phyloP scores from a whole-genome alignment of 2,329 filamentous ascomycete genomes.

The Colletotrichum godetiae region DNA sequence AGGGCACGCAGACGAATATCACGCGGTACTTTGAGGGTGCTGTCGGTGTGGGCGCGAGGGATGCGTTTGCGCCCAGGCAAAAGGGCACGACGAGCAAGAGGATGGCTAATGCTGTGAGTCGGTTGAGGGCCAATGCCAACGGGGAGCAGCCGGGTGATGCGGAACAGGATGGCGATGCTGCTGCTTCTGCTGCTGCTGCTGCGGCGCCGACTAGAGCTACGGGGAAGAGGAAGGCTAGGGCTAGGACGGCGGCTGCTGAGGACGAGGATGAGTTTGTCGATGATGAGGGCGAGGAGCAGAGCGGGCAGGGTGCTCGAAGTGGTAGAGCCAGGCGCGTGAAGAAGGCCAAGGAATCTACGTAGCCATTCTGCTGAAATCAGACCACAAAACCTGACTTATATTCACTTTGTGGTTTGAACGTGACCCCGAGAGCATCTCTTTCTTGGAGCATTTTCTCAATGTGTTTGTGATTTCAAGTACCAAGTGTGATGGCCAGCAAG shows the following conservation, averaged over 20 bases:
- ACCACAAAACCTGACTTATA: background rate
- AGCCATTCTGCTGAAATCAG: background rate
- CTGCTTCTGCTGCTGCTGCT: background rate
- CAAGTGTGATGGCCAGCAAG: background rate
- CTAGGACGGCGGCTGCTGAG: constrained; percentile 2
- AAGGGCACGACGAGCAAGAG: constrained; percentile 75
- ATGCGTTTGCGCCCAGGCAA: constrained; percentile 78
- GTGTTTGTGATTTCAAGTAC: background rate
- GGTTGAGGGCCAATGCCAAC: constrained; percentile 68
- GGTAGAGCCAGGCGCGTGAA: constrained; percentile 16
- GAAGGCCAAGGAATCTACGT: constrained; percentile 29
- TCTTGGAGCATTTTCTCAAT: background rate
- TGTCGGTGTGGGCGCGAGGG: constrained; percentile 74
- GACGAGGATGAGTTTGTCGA: constrained; percentile 13
- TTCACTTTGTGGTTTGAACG: background rate
- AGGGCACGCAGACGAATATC: constrained; percentile 96
- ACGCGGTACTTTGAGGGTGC: constrained; percentile 88
- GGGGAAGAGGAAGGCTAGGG: constrained; percentile 30
- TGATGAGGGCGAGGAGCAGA: background rate
- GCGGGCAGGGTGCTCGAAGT: background rate
- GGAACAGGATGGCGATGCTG: background rate
- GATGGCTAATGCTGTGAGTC: constrained; percentile 80
- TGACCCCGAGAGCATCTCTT: background rate
- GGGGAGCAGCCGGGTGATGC: constrained; percentile 36
- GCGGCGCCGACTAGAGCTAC: constrained; percentile 1